Percentiles rank a stretch among this genome's conserved stretches.
Evolutionary conservation across 257 asterid genomes (phyloP).

Genomic region (Solanum lycopersicoides): DNA sequence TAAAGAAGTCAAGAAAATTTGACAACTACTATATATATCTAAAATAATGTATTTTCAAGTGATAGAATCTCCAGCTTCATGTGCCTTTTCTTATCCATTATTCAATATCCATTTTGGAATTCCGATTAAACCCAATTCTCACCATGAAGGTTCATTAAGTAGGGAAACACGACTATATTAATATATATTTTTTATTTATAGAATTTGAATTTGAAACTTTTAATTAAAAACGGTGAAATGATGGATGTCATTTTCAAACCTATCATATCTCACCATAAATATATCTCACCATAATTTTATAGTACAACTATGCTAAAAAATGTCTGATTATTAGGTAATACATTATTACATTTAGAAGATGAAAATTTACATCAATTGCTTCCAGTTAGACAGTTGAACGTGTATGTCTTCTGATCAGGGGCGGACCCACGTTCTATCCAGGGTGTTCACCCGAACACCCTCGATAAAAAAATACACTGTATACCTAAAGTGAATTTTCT

Average conservation of each 20-base stretch:
- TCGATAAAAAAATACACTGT: no score
- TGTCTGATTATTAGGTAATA: background rate
- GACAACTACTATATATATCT: background rate
- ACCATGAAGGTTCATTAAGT: background rate
- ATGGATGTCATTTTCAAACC: background rate
- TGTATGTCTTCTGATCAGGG: no score
- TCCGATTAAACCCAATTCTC: background rate
- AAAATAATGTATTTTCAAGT: background rate
- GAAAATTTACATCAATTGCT: background rate
- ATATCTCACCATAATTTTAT: background rate
- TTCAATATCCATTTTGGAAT: background rate
- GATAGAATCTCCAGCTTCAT: background rate
- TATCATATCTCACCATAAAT: background rate
- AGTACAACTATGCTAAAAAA: background rate
- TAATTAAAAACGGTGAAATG: background rate
- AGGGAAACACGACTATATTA: background rate
- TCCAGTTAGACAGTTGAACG: background rate
- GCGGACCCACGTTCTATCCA: no score
- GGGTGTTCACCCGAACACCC: no score
- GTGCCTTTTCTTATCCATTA: rapidly evolving
- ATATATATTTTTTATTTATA: background rate
- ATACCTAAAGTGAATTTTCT: no score
- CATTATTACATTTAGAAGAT: background rate
- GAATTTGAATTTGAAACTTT: rapidly evolving
- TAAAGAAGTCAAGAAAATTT: background rate